These are phyloP conservation scores for Aspergillus floridensis DNA, from an alignment of 2,329 filamentous ascomycete genomes.

Conservation along the genomic window DNA sequence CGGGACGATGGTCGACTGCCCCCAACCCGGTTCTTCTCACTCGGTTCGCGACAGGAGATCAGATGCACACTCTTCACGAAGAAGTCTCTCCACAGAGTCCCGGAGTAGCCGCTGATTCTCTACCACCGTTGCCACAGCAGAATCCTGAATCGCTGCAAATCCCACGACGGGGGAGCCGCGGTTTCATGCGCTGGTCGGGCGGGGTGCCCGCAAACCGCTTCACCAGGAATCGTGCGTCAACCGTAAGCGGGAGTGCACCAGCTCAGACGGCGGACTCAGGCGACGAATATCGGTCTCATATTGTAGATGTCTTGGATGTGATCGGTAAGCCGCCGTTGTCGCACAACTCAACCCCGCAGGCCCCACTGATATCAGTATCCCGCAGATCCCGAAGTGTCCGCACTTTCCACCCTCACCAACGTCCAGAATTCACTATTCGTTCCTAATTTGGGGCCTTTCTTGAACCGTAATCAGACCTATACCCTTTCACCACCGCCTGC, in stretches of 20 bases:
- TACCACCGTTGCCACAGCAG: constrained; percentile 14
- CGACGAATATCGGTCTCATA: constrained; percentile 58
- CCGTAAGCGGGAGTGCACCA: constrained; percentile 25
- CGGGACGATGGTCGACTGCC: constrained; percentile 30
- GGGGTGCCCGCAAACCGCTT: constrained; percentile 31
- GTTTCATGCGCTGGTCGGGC: constrained; percentile 34
- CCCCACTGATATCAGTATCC: not conserved
- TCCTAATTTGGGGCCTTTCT: constrained; percentile 70
- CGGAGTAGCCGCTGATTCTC: constrained; percentile 2
- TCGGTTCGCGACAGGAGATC: constrained; percentile 21
- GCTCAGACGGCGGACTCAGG: constrained; percentile 9
- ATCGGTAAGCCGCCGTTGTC: constrained; percentile 53
- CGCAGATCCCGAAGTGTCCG: constrained; percentile 77
- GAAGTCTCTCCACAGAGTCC: constrained; percentile 27
- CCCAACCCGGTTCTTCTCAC: constrained; percentile 22
- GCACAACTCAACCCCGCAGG: not conserved
- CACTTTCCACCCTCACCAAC: constrained; percentile 79
- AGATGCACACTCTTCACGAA: constrained; percentile 36
- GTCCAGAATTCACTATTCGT: constrained; percentile 88
- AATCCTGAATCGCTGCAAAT: constrained; percentile 17
- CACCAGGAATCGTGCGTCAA: constrained; percentile 34
- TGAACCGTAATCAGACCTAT: constrained; percentile 79
- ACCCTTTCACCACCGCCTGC: constrained; percentile 57
- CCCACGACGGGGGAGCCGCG: constrained; percentile 19
- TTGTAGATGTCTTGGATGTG: constrained; percentile 68